Base-by-base conservation (phyloP, 371 early-diverging fungal species). In the Smittium culicis region DNA sequence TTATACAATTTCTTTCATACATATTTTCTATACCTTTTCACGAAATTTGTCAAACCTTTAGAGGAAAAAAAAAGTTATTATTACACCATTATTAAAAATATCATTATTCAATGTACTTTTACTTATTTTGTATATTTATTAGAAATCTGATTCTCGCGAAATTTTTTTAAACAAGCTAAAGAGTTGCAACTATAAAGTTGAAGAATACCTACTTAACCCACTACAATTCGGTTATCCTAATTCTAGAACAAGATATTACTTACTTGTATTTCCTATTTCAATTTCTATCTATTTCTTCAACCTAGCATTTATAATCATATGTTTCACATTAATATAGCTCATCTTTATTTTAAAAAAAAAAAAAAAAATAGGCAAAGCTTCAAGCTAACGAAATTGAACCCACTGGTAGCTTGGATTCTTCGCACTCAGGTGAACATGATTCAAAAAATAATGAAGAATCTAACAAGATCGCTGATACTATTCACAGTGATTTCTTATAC, bases 191-290 rank as follows among this genome's bases (percentile, higher is more conserved):
- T 86, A 85, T 69, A 68, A 76, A 35, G 78, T 70, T 58, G 79
- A 82, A 54, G 85, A 86, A 68, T 77, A 81, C 68, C 70, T 85
- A 66, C 74, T 86, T 65, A 84, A 80, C 25, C 87, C 87, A 16
- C 33, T 81, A 58, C 82, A 86, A 73, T 75, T 86, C 32, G 80
- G 83, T 30, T 80, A 83, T 32, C 87, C 87, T 34, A 86, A 86
- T 65, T 82, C 85, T 5, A 73, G 87, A 33, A 77, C 80, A 66
- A 74, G 87, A 34, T 86, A 86, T 65, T 86, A 86, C 66, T 75
- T 84, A 30, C 54, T 85, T 35, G 87, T 80, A 45, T 20, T 45
- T 45, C 11, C 20, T 45, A 11, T 11, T 11, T 45, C 45, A 45
- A 11, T 45, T 45, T 45, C 20, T 45, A 45, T 45, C 45, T 45